phyloP scores from a whole-genome alignment of 495 filamentous ascomycete species.

The Bacidia rubella region DNA sequence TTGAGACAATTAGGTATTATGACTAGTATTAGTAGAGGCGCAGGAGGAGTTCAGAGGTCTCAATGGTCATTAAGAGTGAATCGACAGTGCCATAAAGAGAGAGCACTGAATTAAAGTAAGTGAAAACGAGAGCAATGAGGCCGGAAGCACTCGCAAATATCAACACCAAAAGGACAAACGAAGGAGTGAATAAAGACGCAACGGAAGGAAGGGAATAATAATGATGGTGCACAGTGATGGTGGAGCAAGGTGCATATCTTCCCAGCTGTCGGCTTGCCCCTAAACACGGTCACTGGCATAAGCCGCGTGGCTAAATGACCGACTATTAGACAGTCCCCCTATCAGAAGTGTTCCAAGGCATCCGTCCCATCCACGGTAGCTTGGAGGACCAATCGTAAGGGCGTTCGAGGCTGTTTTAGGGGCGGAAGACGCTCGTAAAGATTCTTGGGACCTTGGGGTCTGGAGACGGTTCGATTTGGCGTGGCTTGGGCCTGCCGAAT shows the following conservation, averaged over 20 bases:
- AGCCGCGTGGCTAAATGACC: background rate
- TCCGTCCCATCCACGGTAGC: too few species aligned
- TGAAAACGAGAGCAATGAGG: constrained; percentile 2
- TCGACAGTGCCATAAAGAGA: background rate
- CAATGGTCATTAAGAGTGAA: background rate
- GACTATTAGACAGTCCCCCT: too few species aligned
- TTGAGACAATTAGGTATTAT: background rate
- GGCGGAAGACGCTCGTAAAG: too few species aligned
- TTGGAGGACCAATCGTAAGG: too few species aligned
- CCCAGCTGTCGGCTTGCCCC: background rate
- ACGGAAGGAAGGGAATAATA: background rate
- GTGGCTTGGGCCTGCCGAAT: too few species aligned
- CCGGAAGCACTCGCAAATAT: background rate
- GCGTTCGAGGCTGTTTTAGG: too few species aligned
- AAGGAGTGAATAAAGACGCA: background rate
- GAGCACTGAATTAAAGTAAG: background rate
- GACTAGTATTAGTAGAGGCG: background rate
- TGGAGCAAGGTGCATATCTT: background rate
- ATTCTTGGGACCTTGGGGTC: too few species aligned
- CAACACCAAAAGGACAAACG: background rate
- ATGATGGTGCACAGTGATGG: too few species aligned
- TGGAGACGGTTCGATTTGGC: too few species aligned
- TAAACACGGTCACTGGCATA: background rate
- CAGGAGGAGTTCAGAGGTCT: background rate
- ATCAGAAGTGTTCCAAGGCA: too few species aligned